phyloP scores from a whole-genome alignment of 495 filamentous ascomycete species.

The Terfezia claveryi region DNA sequence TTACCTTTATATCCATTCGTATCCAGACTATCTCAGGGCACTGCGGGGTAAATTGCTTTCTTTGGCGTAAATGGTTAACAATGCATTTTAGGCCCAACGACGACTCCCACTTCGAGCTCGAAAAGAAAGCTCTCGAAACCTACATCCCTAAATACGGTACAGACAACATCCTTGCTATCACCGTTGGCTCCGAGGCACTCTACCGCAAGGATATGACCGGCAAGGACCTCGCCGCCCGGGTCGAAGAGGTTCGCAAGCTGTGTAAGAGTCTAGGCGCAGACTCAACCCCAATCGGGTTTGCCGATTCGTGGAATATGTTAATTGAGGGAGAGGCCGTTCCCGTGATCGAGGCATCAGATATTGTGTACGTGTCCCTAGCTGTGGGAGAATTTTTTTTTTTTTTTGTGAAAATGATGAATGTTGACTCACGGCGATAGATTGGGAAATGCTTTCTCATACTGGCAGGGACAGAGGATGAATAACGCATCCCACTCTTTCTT shows the following conservation, averaged over 20 bases:
- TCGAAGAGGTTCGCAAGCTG: conserved; percentile 35
- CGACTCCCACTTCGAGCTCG: conserved; percentile 38
- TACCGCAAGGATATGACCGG: conserved; percentile 55
- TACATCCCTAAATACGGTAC: conserved; percentile 29
- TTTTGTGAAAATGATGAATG: too few species aligned
- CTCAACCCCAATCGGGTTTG: conserved; percentile 37
- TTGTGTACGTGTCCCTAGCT: conserved; percentile 28
- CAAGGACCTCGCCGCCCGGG: conserved; percentile 36
- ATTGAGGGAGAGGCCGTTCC: conserved; percentile 51
- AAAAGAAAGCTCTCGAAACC: conserved; percentile 35
- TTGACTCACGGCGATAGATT: conserved; percentile 22
- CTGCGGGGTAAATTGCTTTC: background rate
- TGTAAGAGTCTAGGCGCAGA: conserved; percentile 29
- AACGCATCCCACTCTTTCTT: conserved; percentile 50
- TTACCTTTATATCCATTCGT: background rate
- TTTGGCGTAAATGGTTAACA: conserved; percentile 3
- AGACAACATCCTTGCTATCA: conserved; percentile 47
- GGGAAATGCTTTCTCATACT: conserved; percentile 68
- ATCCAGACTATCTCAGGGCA: background rate
- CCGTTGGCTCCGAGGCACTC: conserved; percentile 55
- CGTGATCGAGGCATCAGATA: conserved; percentile 37
- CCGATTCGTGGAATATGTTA: conserved; percentile 67
- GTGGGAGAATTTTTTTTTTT: background rate
- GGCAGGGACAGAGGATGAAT: conserved; percentile 43
- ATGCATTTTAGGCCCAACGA: conserved; percentile 38